Evolutionary conservation across 148 eudicot genomes (phyloP).

Genomic region (Silene uniflora): DNA sequence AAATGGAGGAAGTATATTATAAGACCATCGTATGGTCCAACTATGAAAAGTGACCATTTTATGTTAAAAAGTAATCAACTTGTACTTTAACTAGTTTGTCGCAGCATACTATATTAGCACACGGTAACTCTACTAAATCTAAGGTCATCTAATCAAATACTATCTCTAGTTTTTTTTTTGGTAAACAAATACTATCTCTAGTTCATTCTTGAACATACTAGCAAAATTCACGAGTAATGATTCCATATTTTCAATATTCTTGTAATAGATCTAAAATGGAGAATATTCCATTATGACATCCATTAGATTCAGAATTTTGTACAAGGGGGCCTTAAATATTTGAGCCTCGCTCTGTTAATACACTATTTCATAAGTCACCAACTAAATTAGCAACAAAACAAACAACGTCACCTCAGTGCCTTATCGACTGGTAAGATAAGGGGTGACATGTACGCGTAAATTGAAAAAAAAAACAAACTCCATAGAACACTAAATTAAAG

Average conservation of each 20-base stretch:
- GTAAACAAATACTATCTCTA: too few relatives aligned
- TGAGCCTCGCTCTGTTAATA: neutral
- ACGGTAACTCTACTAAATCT: too few relatives aligned
- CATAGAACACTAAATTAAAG: slow-evolving; percentile 12
- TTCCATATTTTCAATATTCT: too few relatives aligned
- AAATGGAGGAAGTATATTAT: too few relatives aligned
- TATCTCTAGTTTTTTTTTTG: too few relatives aligned
- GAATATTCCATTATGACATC: neutral
- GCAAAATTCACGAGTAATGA: neutral
- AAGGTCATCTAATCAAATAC: too few relatives aligned
- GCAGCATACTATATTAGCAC: too few relatives aligned
- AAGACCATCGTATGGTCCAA: too few relatives aligned
- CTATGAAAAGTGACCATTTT: too few relatives aligned
- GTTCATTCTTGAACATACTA: neutral
- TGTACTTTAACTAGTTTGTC: too few relatives aligned
- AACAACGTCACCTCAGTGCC: neutral
- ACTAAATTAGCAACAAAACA: neutral
- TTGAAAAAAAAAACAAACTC: neutral
- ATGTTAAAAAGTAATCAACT: too few relatives aligned
- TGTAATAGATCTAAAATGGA: neutral
- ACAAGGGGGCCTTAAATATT: neutral
- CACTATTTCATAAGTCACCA: neutral
- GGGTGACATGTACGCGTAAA: neutral
- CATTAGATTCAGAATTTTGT: neutral
- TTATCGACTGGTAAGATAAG: neutral